These are phyloP conservation scores for Pseudevernia furfuracea DNA, from an alignment of 495 filamentous ascomycete species.

Conservation along the genomic window DNA sequence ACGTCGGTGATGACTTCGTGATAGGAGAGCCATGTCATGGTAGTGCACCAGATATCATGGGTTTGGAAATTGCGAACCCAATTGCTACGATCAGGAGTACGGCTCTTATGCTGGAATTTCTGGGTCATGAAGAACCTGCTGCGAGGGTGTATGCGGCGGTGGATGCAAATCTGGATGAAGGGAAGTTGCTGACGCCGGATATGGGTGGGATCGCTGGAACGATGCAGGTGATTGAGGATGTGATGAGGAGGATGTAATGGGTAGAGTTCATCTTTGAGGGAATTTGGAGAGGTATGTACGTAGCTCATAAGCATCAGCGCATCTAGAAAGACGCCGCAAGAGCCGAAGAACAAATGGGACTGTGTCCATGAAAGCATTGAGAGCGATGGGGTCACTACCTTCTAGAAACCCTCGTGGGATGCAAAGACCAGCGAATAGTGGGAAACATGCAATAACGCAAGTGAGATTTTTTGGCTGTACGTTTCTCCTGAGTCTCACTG, in stretches of 20 bases:
- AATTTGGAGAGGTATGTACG: not conserved
- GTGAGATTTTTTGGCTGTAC: not conserved
- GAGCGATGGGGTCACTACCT: too few species aligned
- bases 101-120: conserved; percentile 92
- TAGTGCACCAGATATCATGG: conserved; percentile 91
- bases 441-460: not conserved
- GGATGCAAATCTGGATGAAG: conserved; percentile 83
- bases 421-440: not conserved
- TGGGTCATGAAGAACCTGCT: conserved; percentile 76
- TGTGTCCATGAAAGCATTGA: not conserved
- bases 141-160: conserved; percentile 85
- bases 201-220: conserved; percentile 85
- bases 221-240: conserved; percentile 81
- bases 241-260: conserved; percentile 31
- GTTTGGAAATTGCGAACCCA: conserved; percentile 86
- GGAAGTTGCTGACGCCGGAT: conserved; percentile 75
- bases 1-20: conserved; percentile 89
- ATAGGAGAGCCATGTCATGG: conserved; percentile 99
- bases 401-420: not conserved
- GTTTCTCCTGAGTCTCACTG: not conserved
- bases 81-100: conserved; percentile 89
- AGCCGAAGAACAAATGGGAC: not conserved
- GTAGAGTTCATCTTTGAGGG: not conserved
- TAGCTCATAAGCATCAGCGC: too few species aligned
- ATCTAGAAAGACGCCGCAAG: not conserved